Evolutionary conservation across 176 grass and related monocot genomes (phyloP).

Genomic region (Zea luxurians): DNA sequence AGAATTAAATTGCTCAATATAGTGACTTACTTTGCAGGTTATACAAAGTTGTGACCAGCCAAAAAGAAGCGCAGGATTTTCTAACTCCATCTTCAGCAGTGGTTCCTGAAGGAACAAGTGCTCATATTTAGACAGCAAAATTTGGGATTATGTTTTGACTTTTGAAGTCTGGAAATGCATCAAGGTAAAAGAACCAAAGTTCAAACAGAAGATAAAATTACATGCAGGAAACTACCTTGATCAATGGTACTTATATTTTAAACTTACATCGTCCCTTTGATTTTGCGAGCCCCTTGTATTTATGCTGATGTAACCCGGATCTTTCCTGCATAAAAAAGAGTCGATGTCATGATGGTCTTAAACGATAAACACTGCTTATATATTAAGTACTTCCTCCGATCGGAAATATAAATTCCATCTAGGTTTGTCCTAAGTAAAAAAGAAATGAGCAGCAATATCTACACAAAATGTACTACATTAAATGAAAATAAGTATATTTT

Average conservation of each 20-base stretch:
- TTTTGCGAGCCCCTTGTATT: constrained; percentile 72
- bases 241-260: constrained; percentile 30
- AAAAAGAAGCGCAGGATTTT: constrained; percentile 77
- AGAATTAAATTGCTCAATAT: constrained; percentile 1
- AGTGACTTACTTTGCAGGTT: constrained; percentile 87
- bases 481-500: not conserved
- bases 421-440: not conserved
- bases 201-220: constrained; percentile 21
- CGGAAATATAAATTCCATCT: not conserved
- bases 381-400: not conserved
- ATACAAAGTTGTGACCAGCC: constrained; percentile 95
- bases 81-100: constrained; percentile 82
- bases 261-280: constrained; percentile 92
- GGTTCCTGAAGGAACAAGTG: constrained; percentile 71
- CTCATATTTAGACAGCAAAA: constrained; percentile 16
- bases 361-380: constrained; percentile 12
- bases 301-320: constrained; percentile 83
- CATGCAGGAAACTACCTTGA: constrained; percentile 26
- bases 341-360: constrained; percentile 24
- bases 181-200: constrained; percentile 7
- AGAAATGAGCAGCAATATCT: not conserved
- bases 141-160: constrained; percentile 31
- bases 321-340: constrained; percentile 72
- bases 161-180: constrained; percentile 20
- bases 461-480: not conserved